Conservation (phyloP, 495 filamentous ascomycete genomes). For the Hypomontagnella monticulosa region DNA sequence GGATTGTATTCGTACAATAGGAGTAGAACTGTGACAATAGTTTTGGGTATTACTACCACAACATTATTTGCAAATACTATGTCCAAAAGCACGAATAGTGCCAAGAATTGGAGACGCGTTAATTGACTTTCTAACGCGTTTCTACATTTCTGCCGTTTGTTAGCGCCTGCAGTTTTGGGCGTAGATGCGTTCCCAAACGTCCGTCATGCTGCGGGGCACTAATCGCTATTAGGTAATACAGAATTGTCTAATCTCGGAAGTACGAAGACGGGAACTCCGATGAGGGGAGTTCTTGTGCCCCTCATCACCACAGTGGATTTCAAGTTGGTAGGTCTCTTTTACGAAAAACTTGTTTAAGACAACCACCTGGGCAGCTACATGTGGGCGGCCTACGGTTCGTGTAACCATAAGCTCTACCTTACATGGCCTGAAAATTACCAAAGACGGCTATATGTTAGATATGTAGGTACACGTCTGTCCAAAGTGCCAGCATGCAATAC, state of each 20-base stretch:
- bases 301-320: constrained; percentile 2
- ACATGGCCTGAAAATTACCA: constrained; percentile 9
- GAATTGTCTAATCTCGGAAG: constrained; percentile 19
- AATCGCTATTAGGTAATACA: constrained; percentile 10
- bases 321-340: neutral
- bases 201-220: neutral
- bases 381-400: neutral
- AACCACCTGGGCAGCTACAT: too few relatives aligned
- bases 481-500: constrained; percentile 2
- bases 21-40: neutral
- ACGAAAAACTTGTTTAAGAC: constrained; percentile 28
- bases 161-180: constrained; percentile 24
- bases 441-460: neutral
- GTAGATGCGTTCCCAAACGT: neutral
- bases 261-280: constrained; percentile 30
- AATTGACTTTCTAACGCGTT: constrained; percentile 46
- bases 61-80: constrained; percentile 2
- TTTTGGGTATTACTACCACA: neutral
- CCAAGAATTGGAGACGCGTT: constrained; percentile 36
- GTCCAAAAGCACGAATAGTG: neutral
- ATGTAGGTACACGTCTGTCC: constrained; percentile 4
- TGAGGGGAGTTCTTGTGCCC: constrained; percentile 20
- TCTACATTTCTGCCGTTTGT: constrained; percentile 7
- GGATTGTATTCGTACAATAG: neutral
- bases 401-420: constrained; percentile 31